Conservation (phyloP, 192 early-diverging fungal species). For the Coemansia sp. region DNA sequence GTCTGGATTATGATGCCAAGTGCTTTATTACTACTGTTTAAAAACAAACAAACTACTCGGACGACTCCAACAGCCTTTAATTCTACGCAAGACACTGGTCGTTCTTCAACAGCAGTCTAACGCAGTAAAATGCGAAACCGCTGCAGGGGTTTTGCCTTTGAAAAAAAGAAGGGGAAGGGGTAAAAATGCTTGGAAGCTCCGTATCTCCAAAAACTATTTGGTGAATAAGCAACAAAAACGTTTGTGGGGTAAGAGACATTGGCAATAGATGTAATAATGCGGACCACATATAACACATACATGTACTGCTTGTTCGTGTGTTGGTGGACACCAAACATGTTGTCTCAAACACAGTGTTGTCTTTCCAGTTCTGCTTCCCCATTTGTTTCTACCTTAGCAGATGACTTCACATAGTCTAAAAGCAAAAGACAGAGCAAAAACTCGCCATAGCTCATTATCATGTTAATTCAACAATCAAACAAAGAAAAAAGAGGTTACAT, state of each 20-base stretch:
- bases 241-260: background rate
- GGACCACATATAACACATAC: too few relatives aligned
- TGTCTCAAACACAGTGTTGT: background rate
- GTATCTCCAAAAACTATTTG: background rate
- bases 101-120: background rate
- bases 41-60: background rate
- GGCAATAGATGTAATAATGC: background rate
- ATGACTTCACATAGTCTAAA: too few relatives aligned
- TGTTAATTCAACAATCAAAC: too few relatives aligned
- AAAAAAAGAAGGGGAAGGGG: too few relatives aligned
- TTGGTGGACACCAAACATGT: background rate
- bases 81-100: background rate
- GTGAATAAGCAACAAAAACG: background rate
- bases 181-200: too few relatives aligned
- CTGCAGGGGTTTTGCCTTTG: too few relatives aligned
- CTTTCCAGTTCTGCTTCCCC: background rate
- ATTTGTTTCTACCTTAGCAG: too few relatives aligned
- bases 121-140: background rate
- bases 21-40: too few relatives aligned
- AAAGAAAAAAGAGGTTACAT: background rate
- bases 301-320: background rate
- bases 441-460: too few relatives aligned
- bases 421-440: too few relatives aligned
- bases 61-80: background rate
- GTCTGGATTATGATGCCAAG: too few relatives aligned